Evolutionary conservation across 768 basidiomycete species (phyloP).

Genomic region (Russula olivacea): DNA sequence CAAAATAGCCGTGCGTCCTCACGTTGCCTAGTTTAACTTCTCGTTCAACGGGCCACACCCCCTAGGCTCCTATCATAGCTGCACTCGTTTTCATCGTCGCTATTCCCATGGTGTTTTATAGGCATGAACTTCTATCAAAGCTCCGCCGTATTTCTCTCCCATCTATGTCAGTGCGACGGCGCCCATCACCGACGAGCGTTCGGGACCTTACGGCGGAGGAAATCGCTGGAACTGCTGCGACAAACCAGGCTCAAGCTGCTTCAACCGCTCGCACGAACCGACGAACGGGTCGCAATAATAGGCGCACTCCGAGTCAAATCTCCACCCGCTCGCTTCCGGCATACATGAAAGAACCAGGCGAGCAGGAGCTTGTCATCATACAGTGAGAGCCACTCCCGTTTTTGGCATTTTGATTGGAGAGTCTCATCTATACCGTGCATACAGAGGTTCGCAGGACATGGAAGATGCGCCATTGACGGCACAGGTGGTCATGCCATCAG

Average conservation of each 20-base stretch:
- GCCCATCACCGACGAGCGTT: slow-evolving; percentile 1
- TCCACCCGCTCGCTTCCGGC: slow-evolving; percentile 71
- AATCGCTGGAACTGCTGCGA: slow-evolving; percentile 17
- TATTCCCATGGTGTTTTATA: slow-evolving; percentile 3
- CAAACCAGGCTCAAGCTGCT: slow-evolving; percentile 5
- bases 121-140: not conserved
- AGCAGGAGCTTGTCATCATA: slow-evolving; percentile 69
- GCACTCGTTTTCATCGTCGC: slow-evolving; percentile 11
- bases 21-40: not conserved
- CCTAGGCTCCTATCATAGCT: slow-evolving; percentile 19
- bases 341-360: slow-evolving; percentile 82
- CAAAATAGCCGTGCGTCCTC: slow-evolving; percentile 7
- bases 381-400: slow-evolving; percentile 33
- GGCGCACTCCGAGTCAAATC: slow-evolving; percentile 72
- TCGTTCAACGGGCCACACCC: not conserved
- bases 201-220: slow-evolving; percentile 24
- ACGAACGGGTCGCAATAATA: slow-evolving; percentile 38
- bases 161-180: not conserved
- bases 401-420: not conserved
- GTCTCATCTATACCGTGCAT: slow-evolving; percentile 6
- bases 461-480: slow-evolving; percentile 46
- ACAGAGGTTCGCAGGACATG: slow-evolving; percentile 48
- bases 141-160: not conserved
- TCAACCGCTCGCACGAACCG: slow-evolving; percentile 9
- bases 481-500: slow-evolving; percentile 33